Evolutionary conservation across 352 stramenopile species (phyloP), one percentile per base, ranked within the genome.

Genomic region (Aphanomyces euteiches): DNA sequence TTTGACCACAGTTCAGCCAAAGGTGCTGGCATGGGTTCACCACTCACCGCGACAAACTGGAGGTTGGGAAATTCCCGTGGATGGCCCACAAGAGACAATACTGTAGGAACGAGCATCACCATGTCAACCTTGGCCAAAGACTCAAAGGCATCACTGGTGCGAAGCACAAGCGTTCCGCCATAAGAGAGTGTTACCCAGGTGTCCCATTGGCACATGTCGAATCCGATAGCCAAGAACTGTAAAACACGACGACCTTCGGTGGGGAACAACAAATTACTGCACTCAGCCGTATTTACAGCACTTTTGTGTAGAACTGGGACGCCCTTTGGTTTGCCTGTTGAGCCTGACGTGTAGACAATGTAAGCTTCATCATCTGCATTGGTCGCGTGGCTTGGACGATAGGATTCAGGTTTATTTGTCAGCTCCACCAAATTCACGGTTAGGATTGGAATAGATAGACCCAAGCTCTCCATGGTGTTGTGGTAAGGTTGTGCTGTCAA

Each of bases 261-360:
- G 17, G 43, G 13, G 19, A 19, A 28, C 5, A 37, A 28, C 8
- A 40, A 6, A 37, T 5, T 40, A 37, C 5, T 50, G 43, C 17
- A 7, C 7, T 17, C 17, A 12, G 43, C n/a, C 3, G 21, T 39
- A 41, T 67, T 54, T 6, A 53, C 36, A 34, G 58, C 58, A 19
- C 15, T 37, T 13, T 75, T 41, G 28, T 61, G 54, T 1, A 61
- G 37, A 13, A 61, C 54, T 2, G 54, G 54, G 10, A 61, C 54
- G 1, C 54, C 54, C 54, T 61, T 61, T 1, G 50, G 50, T 3
- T 58, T 8, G 15, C 50, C 50, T 19, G 50, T 58, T 12, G 50
- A 58, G 1, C 50, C 50, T 37, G 50, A 58, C 15, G 50, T 58
- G 50, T 58, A 58, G 19, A 92, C 75, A 28, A 92, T 79, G 54